Percentiles rank a stretch among this genome's conserved stretches.
phyloP scores from a whole-genome alignment of 768 basidiomycete genomes.

The Boletus vermiculosoides region DNA sequence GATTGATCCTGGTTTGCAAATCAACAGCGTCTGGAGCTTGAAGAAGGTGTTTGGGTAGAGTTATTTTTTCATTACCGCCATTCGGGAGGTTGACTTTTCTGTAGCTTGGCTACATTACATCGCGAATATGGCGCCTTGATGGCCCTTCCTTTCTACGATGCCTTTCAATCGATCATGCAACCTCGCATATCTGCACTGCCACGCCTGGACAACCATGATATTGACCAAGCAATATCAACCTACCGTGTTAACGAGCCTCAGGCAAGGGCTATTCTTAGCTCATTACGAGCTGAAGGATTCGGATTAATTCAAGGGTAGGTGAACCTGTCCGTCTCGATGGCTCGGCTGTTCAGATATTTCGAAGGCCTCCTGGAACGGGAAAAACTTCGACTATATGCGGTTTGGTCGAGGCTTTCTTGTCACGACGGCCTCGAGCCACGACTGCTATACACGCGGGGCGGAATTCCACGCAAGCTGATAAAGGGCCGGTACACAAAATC shows the following conservation, averaged over 20 bases:
- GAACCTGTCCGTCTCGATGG: background rate
- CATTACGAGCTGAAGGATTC: constrained; percentile 74
- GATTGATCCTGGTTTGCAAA: constrained; percentile 61
- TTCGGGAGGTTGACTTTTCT: constrained; percentile 5
- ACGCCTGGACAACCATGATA: constrained; percentile 45
- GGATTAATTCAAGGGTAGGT: constrained; percentile 90
- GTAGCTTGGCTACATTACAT: constrained; percentile 84
- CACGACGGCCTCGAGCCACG: constrained; percentile 50
- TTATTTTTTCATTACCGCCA: background rate
- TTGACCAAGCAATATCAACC: constrained; percentile 63
- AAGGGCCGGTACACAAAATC: constrained; percentile 59
- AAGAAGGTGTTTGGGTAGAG: constrained; percentile 78
- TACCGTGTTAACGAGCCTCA: constrained; percentile 92
- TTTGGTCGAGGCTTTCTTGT: constrained; percentile 80
- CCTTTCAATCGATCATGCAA: constrained; percentile 64
- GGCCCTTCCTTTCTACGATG: constrained; percentile 80
- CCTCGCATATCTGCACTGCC: constrained; percentile 56
- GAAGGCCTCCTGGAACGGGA: constrained; percentile 94
- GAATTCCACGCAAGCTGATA: constrained; percentile 39
- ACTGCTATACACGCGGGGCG: constrained; percentile 52
- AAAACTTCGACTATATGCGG: constrained; percentile 98
- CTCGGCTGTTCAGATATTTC: background rate
- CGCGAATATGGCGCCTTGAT: constrained; percentile 90
- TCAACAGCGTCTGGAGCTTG: constrained; percentile 68
- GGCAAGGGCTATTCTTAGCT: constrained; percentile 80